A percentile compares a stretch with the other conserved stretches of the same genome.
phyloP scores from a whole-genome alignment of 495 filamentous ascomycete genomes.

The Lasiosphaeriaceae sp. region DNA sequence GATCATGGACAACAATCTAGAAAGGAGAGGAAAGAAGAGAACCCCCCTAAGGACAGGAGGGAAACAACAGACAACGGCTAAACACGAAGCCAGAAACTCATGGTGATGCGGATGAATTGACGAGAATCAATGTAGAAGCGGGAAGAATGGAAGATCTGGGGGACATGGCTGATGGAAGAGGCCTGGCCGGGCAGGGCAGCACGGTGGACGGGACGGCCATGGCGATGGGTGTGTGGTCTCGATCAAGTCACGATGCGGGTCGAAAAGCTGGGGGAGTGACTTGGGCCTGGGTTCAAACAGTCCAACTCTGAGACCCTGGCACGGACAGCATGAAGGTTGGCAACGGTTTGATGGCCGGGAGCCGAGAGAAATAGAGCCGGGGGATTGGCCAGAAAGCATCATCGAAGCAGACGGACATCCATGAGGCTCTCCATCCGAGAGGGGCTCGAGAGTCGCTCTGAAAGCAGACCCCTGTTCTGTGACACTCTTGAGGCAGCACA shows the following conservation, averaged over 20 bases:
- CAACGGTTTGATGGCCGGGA: slow-evolving; percentile 36
- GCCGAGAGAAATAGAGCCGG: slow-evolving; percentile 8
- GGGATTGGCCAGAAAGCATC: slow-evolving; percentile 28
- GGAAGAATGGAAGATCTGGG: slow-evolving; percentile 24
- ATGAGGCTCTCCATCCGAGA: slow-evolving; percentile 23
- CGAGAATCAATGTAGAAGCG: slow-evolving; percentile 17
- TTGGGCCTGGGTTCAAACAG: slow-evolving; percentile 10
- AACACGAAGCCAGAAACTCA: slow-evolving; percentile 28
- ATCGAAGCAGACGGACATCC: slow-evolving; percentile 20
- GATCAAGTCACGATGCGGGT: background rate
- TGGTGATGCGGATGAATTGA: slow-evolving; percentile 33
- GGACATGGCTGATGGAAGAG: slow-evolving; percentile 16
- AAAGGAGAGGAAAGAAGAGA: background rate
- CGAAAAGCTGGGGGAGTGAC: slow-evolving; percentile 1
- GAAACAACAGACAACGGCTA: slow-evolving; percentile 26
- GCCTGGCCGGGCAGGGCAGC: background rate
- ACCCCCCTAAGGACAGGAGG: slow-evolving; percentile 12
- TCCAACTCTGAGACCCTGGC: slow-evolving; percentile 24
- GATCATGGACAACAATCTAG: slow-evolving; percentile 34
- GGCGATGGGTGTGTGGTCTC: background rate
- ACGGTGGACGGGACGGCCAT: background rate
- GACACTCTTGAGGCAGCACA: slow-evolving; percentile 44
- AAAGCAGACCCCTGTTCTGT: slow-evolving; percentile 42
- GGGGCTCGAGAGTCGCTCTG: slow-evolving; percentile 15
- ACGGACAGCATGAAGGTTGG: slow-evolving; percentile 25